Conservation (phyloP, 2,329 filamentous ascomycete genomes). For the Graphium sp. region DNA sequence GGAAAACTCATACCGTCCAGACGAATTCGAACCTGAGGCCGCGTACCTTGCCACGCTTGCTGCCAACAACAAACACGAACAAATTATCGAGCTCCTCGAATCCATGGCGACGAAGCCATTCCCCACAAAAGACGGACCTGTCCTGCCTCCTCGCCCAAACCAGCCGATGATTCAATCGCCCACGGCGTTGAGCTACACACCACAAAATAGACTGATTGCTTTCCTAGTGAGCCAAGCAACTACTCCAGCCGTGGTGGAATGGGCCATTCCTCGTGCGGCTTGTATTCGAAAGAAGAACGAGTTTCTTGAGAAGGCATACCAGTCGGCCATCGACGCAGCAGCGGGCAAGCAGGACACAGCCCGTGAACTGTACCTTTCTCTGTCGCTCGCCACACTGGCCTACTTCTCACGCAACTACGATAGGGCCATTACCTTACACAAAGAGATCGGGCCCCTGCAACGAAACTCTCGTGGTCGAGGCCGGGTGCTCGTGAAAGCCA, state of each 20-base stretch:
- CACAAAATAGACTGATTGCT: conserved; percentile 14
- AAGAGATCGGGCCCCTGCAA: conserved; percentile 18
- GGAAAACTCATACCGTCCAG: conserved; percentile 10
- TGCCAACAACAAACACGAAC: conserved; percentile 16
- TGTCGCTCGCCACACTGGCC: conserved; percentile 17
- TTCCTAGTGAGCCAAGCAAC: conserved; percentile 17
- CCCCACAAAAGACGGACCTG: conserved; percentile 8
- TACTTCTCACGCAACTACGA: conserved; percentile 17
- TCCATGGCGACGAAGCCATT: conserved; percentile 13
- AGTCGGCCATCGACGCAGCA: conserved; percentile 15
- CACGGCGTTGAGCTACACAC: too few relatives aligned
- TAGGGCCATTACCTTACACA: conserved; percentile 16
- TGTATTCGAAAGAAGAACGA: conserved; percentile 14
- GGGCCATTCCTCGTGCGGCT: conserved; percentile 20
- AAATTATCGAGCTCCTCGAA: conserved; percentile 17
- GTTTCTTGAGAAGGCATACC: conserved; percentile 13
- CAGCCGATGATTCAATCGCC: conserved; percentile 6
- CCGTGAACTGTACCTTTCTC: conserved; percentile 18
- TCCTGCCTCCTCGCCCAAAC: too few relatives aligned
- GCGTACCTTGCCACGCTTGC: conserved; percentile 18
- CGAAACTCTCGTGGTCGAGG: too few relatives aligned
- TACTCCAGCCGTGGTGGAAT: conserved; percentile 16
- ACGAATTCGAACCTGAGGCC: conserved; percentile 19
- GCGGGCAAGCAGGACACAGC: conserved; percentile 16
- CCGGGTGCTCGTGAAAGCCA: conserved; percentile 19